A percentile compares a stretch with the other conserved stretches of the same genome.
Conservation (phyloP, 352 stramenopile genomes). For the Poterioochromonas sp. region DNA sequence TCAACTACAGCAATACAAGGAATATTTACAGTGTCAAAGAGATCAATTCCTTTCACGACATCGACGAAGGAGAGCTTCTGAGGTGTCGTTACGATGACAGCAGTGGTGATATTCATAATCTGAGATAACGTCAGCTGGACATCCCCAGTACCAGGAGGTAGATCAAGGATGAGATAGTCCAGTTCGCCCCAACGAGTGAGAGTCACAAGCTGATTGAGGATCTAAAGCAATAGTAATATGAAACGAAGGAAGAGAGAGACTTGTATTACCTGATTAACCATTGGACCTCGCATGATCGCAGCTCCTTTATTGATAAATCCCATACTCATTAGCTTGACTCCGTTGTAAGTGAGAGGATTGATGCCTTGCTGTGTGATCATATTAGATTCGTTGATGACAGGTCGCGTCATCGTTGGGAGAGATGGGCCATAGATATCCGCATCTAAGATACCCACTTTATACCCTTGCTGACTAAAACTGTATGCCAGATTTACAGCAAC, state of each 20-base stretch:
- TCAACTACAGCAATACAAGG: slow-evolving; percentile 85
- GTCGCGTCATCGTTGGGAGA: background rate
- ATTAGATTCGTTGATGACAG: too few relatives aligned
- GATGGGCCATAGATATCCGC: slow-evolving; percentile 96
- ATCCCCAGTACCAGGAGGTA: slow-evolving; percentile 78
- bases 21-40: slow-evolving; percentile 97
- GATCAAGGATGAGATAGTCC: slow-evolving; percentile 82
- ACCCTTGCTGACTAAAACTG: slow-evolving; percentile 67
- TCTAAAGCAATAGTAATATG: background rate
- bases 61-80: slow-evolving; percentile 95
- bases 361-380: background rate
- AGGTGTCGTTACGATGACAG: slow-evolving; percentile 97
- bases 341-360: background rate
- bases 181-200: slow-evolving; percentile 95
- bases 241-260: background rate
- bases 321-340: background rate
- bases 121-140: slow-evolving; percentile 93
- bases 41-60: slow-evolving; percentile 94
- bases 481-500: slow-evolving; percentile 96
- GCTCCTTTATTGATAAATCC: slow-evolving; percentile 50
- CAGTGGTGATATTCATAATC: slow-evolving; percentile 88
- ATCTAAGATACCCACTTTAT: slow-evolving; percentile 92
- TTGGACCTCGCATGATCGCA: slow-evolving; percentile 89
- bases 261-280: slow-evolving; percentile 89
- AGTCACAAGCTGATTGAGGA: slow-evolving; percentile 74